Evolutionary conservation across 164 flowering plant genomes (phyloP).

Genomic region (Litsea cubeba): DNA sequence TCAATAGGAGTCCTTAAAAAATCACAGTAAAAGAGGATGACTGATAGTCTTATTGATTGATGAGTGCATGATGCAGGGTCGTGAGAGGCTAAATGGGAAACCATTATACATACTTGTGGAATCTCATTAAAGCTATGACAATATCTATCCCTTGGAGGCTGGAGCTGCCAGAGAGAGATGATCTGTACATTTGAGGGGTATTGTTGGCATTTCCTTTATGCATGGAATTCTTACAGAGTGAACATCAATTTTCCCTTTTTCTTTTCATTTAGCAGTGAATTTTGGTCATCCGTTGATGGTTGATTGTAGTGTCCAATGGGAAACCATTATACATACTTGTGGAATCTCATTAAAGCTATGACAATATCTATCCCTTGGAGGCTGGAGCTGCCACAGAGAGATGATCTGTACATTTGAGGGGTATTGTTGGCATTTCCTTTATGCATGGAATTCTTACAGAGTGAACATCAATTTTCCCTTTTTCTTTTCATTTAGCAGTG

Average conservation of each 20-base stretch:
- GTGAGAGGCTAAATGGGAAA: conserved; percentile 12
- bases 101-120: conserved; percentile 14
- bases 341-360: no score
- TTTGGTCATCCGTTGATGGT: conserved; percentile 1
- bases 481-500: no score
- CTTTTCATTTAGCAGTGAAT: neutral
- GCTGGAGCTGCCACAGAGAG: no score
- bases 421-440: no score
- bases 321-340: no score
- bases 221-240: neutral
- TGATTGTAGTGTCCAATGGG: no score
- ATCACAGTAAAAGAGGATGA: no score
- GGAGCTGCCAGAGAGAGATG: neutral
- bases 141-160: neutral
- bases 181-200: conserved; percentile 3
- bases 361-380: no score
- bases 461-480: no score
- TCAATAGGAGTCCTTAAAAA: no score
- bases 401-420: no score
- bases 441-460: no score
- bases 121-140: conserved; percentile 6
- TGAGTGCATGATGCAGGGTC: conserved; percentile 10
- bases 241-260: neutral
- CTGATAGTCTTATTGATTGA: neutral
- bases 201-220: neutral